Evolutionary conservation across 495 filamentous ascomycete species (phyloP), one percentile per base, ranked within the genome.

Genomic region (Lasiosphaeria ovina): DNA sequence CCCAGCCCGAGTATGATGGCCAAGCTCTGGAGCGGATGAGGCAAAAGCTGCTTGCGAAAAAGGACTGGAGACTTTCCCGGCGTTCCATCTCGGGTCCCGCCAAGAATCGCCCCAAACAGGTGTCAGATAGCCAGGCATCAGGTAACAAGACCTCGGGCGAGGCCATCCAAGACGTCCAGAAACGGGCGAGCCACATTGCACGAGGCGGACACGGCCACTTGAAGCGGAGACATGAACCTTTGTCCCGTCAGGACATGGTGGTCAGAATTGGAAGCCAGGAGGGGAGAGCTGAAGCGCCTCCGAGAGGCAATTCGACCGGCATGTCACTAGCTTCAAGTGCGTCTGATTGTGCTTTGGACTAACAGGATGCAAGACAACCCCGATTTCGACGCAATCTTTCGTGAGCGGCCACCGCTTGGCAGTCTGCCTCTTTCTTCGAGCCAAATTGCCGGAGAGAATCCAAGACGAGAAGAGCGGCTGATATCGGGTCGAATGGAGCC

Each of bases 181-280:
- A 24, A 24, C 24, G 24, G 24, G 24, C 24, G 24, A 24, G 24
- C 24, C 24, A 24, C 24, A 24, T 24, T 24, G 24, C 24, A 24
- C 24, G 24, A 24, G 24, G 24, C 2, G 24, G 24, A 60, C 35
- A 55, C 51, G 51, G 47, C 48, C 16, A 48, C 54, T 38, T 38
- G 17, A 51, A 45, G 16, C 51, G 6, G 14, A 35, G 14, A 16
- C 42, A 31, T 49, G 24, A 44, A 36, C 34, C 10, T 50, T 65
- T 14, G 38, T 24, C 45, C 35, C 54, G 58, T 16, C 47, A 62
- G 3, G 61, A 68, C 42, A 61, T 77, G 24, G 71, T 40, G 48
- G 70, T 79, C 16, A 74, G 64, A 38, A 67, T 79, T 49, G 75
- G 75, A 5, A 77, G 69, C 49, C 74, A 73, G 55, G 73, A 73